phyloP scores from a whole-genome alignment of 352 stramenopile genomes.

The Globisporangium echinulatum region DNA sequence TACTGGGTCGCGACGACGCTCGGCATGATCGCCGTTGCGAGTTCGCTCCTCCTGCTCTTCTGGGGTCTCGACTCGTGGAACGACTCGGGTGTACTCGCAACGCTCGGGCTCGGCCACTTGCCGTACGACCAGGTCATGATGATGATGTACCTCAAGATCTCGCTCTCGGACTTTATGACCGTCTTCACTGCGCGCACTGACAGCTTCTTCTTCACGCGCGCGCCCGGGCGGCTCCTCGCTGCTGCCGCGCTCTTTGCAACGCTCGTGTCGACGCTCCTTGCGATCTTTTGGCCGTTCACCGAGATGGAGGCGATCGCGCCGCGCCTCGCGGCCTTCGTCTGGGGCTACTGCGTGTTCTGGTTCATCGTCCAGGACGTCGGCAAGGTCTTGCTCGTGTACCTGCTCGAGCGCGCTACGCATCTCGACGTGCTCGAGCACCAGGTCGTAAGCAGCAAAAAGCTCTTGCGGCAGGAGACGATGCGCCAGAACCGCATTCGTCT shows the following conservation, averaged over 20 bases:
- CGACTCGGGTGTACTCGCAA: slow-evolving; percentile 45
- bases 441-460: slow-evolving; percentile 49
- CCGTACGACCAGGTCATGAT: slow-evolving; percentile 88
- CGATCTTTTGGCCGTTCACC: slow-evolving; percentile 81
- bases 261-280: slow-evolving; percentile 70
- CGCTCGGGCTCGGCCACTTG: slow-evolving; percentile 57
- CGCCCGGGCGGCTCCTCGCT: slow-evolving; percentile 64
- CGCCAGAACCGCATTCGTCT: slow-evolving; percentile 78
- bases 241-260: slow-evolving; percentile 74
- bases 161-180: slow-evolving; percentile 91
- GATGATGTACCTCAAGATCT: slow-evolving; percentile 94
- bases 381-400: slow-evolving; percentile 61
- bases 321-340: slow-evolving; percentile 75
- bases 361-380: slow-evolving; percentile 84
- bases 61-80: slow-evolving; percentile 85
- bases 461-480: slow-evolving; percentile 50
- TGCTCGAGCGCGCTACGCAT: slow-evolving; percentile 51
- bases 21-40: slow-evolving; percentile 70
- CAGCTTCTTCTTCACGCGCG: slow-evolving; percentile 74
- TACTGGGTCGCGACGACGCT: slow-evolving; percentile 47
- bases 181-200: slow-evolving; percentile 87
- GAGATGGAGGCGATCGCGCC: slow-evolving; percentile 73
- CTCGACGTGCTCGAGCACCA: slow-evolving; percentile 55
- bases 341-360: slow-evolving; percentile 85
- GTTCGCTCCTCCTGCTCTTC: slow-evolving; percentile 81